phyloP scores from a whole-genome alignment of 768 basidiomycete genomes.

The Omphalotus guepiniiformis region DNA sequence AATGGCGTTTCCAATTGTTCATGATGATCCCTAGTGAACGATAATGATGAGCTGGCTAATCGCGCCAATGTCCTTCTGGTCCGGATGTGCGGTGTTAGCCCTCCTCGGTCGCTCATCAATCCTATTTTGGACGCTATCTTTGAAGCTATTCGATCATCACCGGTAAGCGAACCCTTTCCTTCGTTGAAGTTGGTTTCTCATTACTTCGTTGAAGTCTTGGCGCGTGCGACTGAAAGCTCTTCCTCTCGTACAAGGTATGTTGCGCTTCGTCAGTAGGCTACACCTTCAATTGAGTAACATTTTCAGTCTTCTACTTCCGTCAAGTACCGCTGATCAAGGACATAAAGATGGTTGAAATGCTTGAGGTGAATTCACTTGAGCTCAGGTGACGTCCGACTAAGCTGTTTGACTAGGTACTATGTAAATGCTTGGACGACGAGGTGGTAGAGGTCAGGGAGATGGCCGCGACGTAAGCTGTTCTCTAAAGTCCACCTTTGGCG shows the following conservation, averaged over 20 bases:
- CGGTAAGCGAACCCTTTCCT: constrained; percentile 40
- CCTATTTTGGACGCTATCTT: constrained; percentile 71
- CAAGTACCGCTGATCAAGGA: constrained; percentile 80
- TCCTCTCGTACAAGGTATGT: constrained; percentile 72
- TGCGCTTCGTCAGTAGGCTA: background rate
- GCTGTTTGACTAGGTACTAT: constrained; percentile 51
- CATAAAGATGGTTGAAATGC: constrained; percentile 67
- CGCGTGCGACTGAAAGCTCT: constrained; percentile 81
- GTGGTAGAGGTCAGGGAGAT: constrained; percentile 88
- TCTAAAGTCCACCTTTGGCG: constrained; percentile 5
- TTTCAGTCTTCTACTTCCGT: constrained; percentile 82
- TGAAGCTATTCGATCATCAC: constrained; percentile 68
- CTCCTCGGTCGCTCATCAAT: constrained; percentile 64
- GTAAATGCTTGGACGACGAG: constrained; percentile 79
- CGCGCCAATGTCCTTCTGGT: constrained; percentile 69
- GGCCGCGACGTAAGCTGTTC: constrained; percentile 66
- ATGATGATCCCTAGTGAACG: constrained; percentile 65
- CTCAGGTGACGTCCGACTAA: constrained; percentile 11
- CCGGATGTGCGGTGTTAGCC: constrained; percentile 82
- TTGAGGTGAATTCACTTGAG: too few relatives aligned
- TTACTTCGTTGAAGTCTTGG: constrained; percentile 60
- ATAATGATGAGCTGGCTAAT: constrained; percentile 65
- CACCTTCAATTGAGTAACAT: too few relatives aligned
- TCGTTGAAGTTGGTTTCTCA: background rate
- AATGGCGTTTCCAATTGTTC: too few relatives aligned